Evolutionary conservation across 306 rosid species (phyloP).

Genomic region (Gastrolobium villosum): DNA sequence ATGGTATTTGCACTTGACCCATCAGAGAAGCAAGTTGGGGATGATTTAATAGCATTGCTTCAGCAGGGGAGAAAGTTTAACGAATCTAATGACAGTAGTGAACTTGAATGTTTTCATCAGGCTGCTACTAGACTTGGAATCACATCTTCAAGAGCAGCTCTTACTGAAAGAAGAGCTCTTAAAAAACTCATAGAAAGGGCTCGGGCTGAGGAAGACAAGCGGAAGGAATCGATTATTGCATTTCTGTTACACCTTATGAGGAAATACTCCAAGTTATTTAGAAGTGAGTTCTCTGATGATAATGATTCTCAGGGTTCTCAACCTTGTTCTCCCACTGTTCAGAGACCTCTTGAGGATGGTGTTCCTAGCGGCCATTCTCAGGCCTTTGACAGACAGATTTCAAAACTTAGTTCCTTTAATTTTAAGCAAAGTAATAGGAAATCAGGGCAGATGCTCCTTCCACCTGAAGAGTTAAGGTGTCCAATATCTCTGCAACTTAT

Average conservation of each 20-base stretch:
- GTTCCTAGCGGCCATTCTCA: constrained; percentile 57
- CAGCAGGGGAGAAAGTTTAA: constrained; percentile 77
- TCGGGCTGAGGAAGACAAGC: constrained; percentile 82
- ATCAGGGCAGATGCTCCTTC: constrained; percentile 74
- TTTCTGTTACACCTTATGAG: constrained; percentile 87
- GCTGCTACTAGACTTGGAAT: constrained; percentile 86
- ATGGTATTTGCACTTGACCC: constrained; percentile 69
- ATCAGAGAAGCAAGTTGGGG: constrained; percentile 81
- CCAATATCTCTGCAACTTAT: constrained; percentile 92
- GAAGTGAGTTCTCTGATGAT: constrained; percentile 78
- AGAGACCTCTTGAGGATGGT: constrained; percentile 59
- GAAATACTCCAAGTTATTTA: constrained; percentile 87
- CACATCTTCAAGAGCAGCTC: constrained; percentile 87
- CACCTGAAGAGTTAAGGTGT: constrained; percentile 90
- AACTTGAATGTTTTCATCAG: constrained; percentile 84
- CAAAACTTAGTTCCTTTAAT: constrained; percentile 71
- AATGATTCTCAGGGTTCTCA: constrained; percentile 89
- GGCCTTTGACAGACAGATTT: constrained; percentile 69
- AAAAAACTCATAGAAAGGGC: constrained; percentile 87
- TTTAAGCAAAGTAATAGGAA: constrained; percentile 61
- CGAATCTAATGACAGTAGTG: constrained; percentile 66
- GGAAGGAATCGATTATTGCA: constrained; percentile 89
- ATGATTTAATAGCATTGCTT: constrained; percentile 72
- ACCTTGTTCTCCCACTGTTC: constrained; percentile 89
- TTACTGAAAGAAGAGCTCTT: constrained; percentile 85